phyloP scores from a whole-genome alignment of 495 filamentous ascomycete genomes.

The Lasiosphaeriaceae sp. region DNA sequence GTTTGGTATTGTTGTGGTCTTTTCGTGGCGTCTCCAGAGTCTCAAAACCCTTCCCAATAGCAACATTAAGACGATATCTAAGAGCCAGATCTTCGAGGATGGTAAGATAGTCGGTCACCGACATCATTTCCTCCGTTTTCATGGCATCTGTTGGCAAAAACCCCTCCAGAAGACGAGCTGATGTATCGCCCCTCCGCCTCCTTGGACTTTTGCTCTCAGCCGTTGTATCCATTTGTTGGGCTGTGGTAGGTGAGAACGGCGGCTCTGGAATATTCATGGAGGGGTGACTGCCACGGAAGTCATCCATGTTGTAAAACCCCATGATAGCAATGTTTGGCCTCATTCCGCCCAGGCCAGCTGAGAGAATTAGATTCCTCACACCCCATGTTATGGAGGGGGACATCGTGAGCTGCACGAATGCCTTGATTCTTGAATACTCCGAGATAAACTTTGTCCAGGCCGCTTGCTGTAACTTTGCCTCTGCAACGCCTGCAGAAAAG shows the following conservation, averaged over 20 bases:
- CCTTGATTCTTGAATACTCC: slow-evolving; percentile 77
- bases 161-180: slow-evolving; percentile 42
- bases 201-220: slow-evolving; percentile 17
- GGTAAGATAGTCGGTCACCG: slow-evolving; percentile 67
- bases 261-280: slow-evolving; percentile 30
- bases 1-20: slow-evolving; percentile 57
- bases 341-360: slow-evolving; percentile 85
- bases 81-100: slow-evolving; percentile 79
- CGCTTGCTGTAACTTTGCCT: slow-evolving; percentile 74
- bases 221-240: slow-evolving; percentile 17
- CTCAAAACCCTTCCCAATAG: slow-evolving; percentile 79
- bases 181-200: slow-evolving; percentile 41
- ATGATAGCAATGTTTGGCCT: slow-evolving; percentile 80
- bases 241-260: slow-evolving; percentile 20
- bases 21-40: slow-evolving; percentile 64
- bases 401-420: slow-evolving; percentile 81
- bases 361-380: slow-evolving; percentile 74
- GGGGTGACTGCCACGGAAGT: slow-evolving; percentile 52
- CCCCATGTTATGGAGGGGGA: slow-evolving; percentile 84
- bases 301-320: slow-evolving; percentile 71
- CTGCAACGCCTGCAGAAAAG: slow-evolving; percentile 71
- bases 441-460: slow-evolving; percentile 85
- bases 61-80: slow-evolving; percentile 78
- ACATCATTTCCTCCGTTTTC: slow-evolving; percentile 58
- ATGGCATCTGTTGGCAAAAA: slow-evolving; percentile 59